Base-by-base conservation (phyloP, 352 stramenopile species). In the Phytophthora palmivora region DNA sequence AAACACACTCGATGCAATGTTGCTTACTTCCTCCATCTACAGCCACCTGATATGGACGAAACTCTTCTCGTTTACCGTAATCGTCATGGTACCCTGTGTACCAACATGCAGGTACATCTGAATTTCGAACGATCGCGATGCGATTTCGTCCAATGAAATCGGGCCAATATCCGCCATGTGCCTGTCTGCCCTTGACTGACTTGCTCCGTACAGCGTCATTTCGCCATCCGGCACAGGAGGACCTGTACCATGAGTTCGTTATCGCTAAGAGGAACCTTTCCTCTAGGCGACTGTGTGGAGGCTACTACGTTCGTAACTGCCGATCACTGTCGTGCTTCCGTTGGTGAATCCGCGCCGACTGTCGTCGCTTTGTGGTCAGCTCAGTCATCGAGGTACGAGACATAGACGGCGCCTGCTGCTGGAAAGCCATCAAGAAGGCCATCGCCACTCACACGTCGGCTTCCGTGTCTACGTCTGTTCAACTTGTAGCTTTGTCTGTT, bases 301-400 rank as follows among this genome's bases (percentile, higher is more conserved):
- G 32, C n/a, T n/a, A 51, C 10, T 12, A 44, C 24, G 15, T 15
- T 32, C 19, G 33, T 42, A 42, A 42, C 45, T 28, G 30, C 33
- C 30, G 45, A 38, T 45, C 37, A 11, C 34, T 15, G 21, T 16
- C 10, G 16, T 24, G 37, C 10, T 42, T 49, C 38, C 22, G 6
- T 45, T 22, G 19, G 51, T 19, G 41, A 61, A 55, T 54, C 8
- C 39, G 36, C 18, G n/a, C n/a, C n/a, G n/a, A n/a, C n/a, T n/a
- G 57, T 64, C 37, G 46, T 64, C 56, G 28, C 21, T 10, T 58
- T 68, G 60, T 68, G 38, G 45, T 19, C 45, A 63, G 59, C 44
- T 48, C 49, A 49, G 36, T 45, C 47, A 53, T 52, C 32, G 33
- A 56, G 42, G 39, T 51, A 50, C 24, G 47, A 51, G 34, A 50